Percentiles rank a stretch among this genome's conserved stretches.
Evolutionary conservation across 1,284 basidiomycete genomes (phyloP).

Genomic region (Austroboletus novae-zelandiae): DNA sequence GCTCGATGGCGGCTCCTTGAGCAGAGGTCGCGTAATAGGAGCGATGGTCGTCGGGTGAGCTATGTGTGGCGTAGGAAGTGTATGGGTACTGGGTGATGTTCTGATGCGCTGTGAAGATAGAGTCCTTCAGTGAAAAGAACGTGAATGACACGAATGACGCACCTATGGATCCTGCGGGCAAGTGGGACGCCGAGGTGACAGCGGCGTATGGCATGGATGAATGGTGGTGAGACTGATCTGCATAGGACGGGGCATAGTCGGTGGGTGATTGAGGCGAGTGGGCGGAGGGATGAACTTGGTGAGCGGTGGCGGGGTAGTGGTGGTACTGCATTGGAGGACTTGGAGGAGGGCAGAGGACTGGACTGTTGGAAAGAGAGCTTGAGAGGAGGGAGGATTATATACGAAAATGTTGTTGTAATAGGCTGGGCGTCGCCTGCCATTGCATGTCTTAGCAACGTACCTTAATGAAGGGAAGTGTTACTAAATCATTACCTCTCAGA

Average conservation of each 20-base stretch:
- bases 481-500: constrained; percentile 37
- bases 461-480: constrained; percentile 36
- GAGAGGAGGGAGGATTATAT: constrained; percentile 28
- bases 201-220: constrained; percentile 27
- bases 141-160: constrained; percentile 9
- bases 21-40: constrained; percentile 27
- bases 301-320: constrained; percentile 22
- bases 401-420: constrained; percentile 33
- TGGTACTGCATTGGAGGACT: constrained; percentile 28
- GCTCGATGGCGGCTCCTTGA: constrained; percentile 14
- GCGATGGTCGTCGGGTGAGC: constrained; percentile 23
- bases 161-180: constrained; percentile 27
- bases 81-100: constrained; percentile 20
- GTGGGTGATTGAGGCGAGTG: constrained; percentile 23
- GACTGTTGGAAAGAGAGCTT: constrained; percentile 9
- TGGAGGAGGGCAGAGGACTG: constrained; percentile 6
- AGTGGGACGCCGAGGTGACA: constrained; percentile 17
- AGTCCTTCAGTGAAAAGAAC: constrained; percentile 9
- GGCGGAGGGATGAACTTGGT: constrained; percentile 11
- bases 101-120: constrained; percentile 21
- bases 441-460: constrained; percentile 37
- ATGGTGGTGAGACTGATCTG: constrained; percentile 27
- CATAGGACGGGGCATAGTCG: constrained; percentile 20
- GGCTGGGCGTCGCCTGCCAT: constrained; percentile 35
- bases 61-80: constrained; percentile 22